Evolutionary conservation across 208 protist genomes (phyloP), one percentile per base, ranked within the genome.

Genomic region (Trypanosoma vivax): DNA sequence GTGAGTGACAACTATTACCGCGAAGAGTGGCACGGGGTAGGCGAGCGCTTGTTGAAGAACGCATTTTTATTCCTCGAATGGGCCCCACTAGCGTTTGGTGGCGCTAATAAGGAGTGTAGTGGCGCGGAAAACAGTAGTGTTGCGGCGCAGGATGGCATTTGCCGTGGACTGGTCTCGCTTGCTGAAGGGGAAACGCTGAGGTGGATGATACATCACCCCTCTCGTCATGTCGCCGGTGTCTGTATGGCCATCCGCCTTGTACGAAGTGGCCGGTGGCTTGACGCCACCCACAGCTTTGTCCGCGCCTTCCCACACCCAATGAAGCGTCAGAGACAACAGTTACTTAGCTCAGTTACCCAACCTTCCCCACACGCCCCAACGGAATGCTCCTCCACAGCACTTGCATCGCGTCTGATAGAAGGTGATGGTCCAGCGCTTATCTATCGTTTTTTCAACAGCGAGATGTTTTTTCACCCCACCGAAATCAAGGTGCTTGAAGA

Each of bases 1-100:
- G 50, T 96, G 16, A 92, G 88, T 31, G 81, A 96, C 58, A 97
- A 97, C 73, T 96, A 91, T 65, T 97, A 95, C 74, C 82, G 89
- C 10, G 60, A 82, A 31, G 50, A 71, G 11, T 96, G 82, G 90
- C 63, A 82, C 33, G 90, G 86, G 13, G 60, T 79, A 2, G 83
- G 83, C 5, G 82, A 92, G 59, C 73, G 94, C 5, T 79, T 91
- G 5, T 81, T 97, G 46, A 96, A 96, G 70, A 96, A 96, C 58
- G 76, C 83, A 11, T 70, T 84, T 19, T 64, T 97, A 27, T 81
- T 92, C 33, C 38, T 96, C 3, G 88, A 97, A 45, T 97, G 93
- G 91, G 33, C 77, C 18, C 90, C 88, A 10, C 13, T 35, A 14
- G 7, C 42, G 39, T n/a, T 14, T 30, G 24, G 9, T 47, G 9